These are phyloP conservation scores for Laguncularia racemosa DNA, from an alignment of 345 rosid genomes.

Conservation along the genomic window DNA sequence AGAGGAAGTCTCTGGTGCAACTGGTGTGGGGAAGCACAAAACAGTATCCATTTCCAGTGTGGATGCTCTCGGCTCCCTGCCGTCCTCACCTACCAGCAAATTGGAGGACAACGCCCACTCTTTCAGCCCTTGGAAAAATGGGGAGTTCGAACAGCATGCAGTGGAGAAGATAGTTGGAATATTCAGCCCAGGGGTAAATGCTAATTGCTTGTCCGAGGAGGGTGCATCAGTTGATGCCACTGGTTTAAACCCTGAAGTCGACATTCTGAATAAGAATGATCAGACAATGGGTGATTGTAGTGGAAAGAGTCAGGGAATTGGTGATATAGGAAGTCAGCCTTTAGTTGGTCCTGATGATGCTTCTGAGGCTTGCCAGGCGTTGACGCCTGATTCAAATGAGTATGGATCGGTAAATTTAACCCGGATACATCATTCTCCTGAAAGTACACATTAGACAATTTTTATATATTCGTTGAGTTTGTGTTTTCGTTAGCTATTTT, in stretches of 20 bases:
- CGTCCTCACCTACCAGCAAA: no score
- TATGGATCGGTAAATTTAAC: slow-evolving; percentile 65
- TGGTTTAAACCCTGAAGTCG: slow-evolving; percentile 6
- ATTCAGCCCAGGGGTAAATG: no score
- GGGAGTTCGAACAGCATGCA: no score
- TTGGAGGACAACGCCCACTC: no score
- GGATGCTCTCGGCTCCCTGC: no score
- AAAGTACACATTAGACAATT: slow-evolving; percentile 93
- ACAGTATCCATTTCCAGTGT: no score
- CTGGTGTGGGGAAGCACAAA: no score
- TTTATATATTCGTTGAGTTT: slow-evolving; percentile 36
- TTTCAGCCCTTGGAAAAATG: no score
- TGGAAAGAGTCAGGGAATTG: slow-evolving; percentile 4
- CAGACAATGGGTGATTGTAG: slow-evolving; percentile 11
- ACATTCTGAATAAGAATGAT: slow-evolving; percentile 4
- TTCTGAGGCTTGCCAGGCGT: slow-evolving; percentile 25
- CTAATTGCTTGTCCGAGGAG: not conserved
- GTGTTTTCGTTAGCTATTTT: slow-evolving; percentile 12
- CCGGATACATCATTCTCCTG: slow-evolving; percentile 97
- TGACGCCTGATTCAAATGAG: slow-evolving; percentile 65
- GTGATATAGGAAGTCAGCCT: slow-evolving; percentile 17
- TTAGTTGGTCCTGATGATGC: slow-evolving; percentile 35
- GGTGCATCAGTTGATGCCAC: slow-evolving; percentile 10
- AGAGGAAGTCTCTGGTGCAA: no score
- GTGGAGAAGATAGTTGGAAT: no score